Base-by-base conservation (phyloP, 331 rosid species). In the Arachis monticola region DNA sequence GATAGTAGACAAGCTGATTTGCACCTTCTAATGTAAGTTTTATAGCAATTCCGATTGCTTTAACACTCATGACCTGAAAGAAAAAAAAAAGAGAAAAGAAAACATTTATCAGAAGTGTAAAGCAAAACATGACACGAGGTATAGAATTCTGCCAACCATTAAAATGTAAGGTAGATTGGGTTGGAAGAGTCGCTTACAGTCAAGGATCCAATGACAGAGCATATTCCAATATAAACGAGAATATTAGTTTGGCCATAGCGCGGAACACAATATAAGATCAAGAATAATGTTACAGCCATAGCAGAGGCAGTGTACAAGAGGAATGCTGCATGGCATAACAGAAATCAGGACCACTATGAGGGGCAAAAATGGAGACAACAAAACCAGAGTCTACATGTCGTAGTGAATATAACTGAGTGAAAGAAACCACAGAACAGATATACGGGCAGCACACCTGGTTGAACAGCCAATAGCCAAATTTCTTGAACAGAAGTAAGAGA, bases 61-160 rank as follows among this genome's bases (percentile, higher is more conserved):
- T 94, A 65, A 94, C 14, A 56, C 98, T 94, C 98, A 94, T 94
- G 76, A 94, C 97, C 98, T 94, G 87, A 73, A 86, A 73, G 76
- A 75, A 31, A 67, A 32, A 46, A 73, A 40, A 27, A 27, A 27
- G 2, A 27, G 30, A 27, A 27, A 27, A 27, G 30, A 27, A 27
- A 27, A 63, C 14, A 72, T 50, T 71, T 58, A 55, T 77, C 55
- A 72, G 67, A 45, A 45, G 60, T 12, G 27, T 35, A 66, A 72
- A 78, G 55, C 57, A 69, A 60, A 76, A 68, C 31, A 11, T 10
- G 35, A 17, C 59, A 40, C 5, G 22, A 9, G 14, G 61, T 7
- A 30, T 14, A 10, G 56, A 65, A 69, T 38, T 65, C 11, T 27
- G 41, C 35, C 42, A 10, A 45, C 57, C 7, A 7, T 27, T n/a